phyloP scores from a whole-genome alignment of 2,329 filamentous ascomycete species.

The Emergomyces africanus region DNA sequence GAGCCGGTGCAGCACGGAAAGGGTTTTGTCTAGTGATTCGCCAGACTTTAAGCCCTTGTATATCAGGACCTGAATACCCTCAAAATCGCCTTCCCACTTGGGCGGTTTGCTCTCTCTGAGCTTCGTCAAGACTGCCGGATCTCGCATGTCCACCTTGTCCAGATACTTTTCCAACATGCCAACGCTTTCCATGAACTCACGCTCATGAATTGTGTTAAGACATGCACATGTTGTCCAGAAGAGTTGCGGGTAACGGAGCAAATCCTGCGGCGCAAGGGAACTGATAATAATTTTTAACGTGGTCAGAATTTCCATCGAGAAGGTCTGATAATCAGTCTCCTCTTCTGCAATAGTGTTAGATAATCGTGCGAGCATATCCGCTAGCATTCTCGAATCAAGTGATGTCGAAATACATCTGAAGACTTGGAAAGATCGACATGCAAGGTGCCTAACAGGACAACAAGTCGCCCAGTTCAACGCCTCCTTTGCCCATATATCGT shows the following conservation, averaged over 20 bases:
- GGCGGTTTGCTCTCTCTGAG: conserved; percentile 68
- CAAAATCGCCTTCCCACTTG: conserved; percentile 80
- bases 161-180: conserved; percentile 84
- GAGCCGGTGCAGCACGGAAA: conserved; percentile 66
- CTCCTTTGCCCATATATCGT: conserved; percentile 80
- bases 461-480: conserved; percentile 94
- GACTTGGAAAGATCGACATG: conserved; percentile 93
- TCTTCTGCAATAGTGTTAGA: conserved; percentile 97
- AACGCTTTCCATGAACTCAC: conserved; percentile 82
- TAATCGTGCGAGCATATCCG: conserved; percentile 87
- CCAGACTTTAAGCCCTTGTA: conserved; percentile 91
- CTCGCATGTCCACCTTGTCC: conserved; percentile 67
- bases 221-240: conserved; percentile 98
- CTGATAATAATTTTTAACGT: conserved; percentile 85
- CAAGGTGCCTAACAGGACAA: conserved; percentile 86
- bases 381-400: conserved; percentile 84
- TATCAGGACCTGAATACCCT: conserved; percentile 71
- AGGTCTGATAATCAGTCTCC: conserved; percentile 85
- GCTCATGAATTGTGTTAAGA: conserved; percentile 90
- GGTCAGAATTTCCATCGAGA: conserved; percentile 94
- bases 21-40: conserved; percentile 61
- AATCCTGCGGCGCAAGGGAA: conserved; percentile 64
- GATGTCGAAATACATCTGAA: conserved; percentile 89
- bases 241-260: conserved; percentile 82
- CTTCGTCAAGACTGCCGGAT: conserved; percentile 53